Percentiles rank a stretch among this genome's conserved stretches.
Evolutionary conservation across 2,329 filamentous ascomycete species (phyloP).

Genomic region (Hortaea sp.): DNA sequence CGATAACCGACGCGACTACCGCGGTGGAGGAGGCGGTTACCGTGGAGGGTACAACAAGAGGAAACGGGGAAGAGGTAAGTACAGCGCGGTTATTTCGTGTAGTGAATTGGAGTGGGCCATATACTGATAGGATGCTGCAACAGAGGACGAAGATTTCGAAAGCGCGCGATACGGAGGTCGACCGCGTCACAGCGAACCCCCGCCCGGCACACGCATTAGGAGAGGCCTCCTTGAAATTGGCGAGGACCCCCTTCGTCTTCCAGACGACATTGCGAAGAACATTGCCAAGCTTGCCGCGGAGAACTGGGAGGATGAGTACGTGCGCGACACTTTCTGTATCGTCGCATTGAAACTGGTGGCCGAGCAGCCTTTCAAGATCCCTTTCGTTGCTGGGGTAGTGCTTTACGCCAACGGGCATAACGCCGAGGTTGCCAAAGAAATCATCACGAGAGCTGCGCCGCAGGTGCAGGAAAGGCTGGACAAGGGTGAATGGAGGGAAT

Average conservation of each 20-base stretch:
- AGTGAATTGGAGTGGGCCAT: background rate
- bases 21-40: constrained; percentile 34
- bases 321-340: constrained; percentile 62
- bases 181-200: constrained; percentile 58
- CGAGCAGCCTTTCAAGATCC: constrained; percentile 96
- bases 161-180: constrained; percentile 29
- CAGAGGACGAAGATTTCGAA: constrained; percentile 61
- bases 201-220: constrained; percentile 55
- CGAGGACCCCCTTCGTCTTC: constrained; percentile 67
- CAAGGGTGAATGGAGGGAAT: constrained; percentile 73
- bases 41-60: constrained; percentile 42
- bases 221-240: constrained; percentile 71
- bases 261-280: constrained; percentile 65
- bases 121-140: background rate
- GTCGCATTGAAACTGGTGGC: constrained; percentile 67
- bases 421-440: constrained; percentile 60
- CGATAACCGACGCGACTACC: constrained; percentile 20
- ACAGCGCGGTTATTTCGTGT: background rate
- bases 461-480: constrained; percentile 58
- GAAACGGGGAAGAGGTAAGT: constrained; percentile 73
- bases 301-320: constrained; percentile 74
- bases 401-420: constrained; percentile 70
- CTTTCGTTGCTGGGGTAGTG: constrained; percentile 77
- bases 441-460: constrained; percentile 54
- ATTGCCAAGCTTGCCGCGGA: constrained; percentile 71